A percentile compares a stretch with the other conserved stretches of the same genome.
Conservation (phyloP, 73 alveolate species). For the Stentor roeselii region DNA sequence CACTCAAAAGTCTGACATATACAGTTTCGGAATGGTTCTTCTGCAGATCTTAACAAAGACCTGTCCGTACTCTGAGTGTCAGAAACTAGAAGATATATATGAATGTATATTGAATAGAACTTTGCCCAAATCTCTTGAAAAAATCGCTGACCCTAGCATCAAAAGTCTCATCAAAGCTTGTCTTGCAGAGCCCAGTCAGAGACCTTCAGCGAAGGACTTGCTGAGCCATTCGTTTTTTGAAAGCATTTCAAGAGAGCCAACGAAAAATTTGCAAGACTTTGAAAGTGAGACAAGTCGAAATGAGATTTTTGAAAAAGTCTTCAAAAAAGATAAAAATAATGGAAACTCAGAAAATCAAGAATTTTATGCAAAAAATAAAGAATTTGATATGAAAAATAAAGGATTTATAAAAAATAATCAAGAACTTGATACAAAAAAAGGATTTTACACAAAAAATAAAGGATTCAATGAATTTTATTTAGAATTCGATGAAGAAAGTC, state of each 20-base stretch:
- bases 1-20: conserved; percentile 86
- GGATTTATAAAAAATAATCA: too few relatives aligned
- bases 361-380: too few relatives aligned
- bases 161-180: conserved; percentile 74
- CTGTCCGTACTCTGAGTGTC: conserved; percentile 80
- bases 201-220: conserved; percentile 74
- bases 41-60: conserved; percentile 78
- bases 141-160: conserved; percentile 73
- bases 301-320: not conserved
- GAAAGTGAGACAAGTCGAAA: too few relatives aligned
- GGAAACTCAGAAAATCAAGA: too few relatives aligned
- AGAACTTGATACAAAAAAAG: too few relatives aligned
- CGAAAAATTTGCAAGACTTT: too few relatives aligned
- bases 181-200: conserved; percentile 49
- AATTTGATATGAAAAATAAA: too few relatives aligned
- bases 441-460: not conserved
- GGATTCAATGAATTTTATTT: not conserved
- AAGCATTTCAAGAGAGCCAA: too few relatives aligned
- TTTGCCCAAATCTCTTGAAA: conserved; percentile 63
- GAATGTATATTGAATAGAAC: conserved; percentile 76
- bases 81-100: conserved; percentile 79
- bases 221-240: not conserved
- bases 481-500: not conserved
- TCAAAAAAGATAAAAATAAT: too few relatives aligned
- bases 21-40: conserved; percentile 78